Conservation (phyloP, 2,329 filamentous ascomycete species). For the Xylariales sp. region DNA sequence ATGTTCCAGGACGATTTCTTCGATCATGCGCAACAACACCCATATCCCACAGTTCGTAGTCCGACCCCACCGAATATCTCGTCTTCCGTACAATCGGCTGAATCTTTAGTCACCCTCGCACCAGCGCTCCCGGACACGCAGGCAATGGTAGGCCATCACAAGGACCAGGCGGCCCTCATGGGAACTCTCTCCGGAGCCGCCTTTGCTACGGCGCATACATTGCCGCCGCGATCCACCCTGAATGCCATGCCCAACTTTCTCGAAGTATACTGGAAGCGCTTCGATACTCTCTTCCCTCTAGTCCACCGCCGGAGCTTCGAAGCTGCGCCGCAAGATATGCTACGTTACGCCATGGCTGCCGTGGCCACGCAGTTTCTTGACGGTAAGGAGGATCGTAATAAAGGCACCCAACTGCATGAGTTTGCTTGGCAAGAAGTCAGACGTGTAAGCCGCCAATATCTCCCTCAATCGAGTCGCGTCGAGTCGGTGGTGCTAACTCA, state of each 20-base stretch:
- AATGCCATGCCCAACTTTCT: constrained; percentile 46
- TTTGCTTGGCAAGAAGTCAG: constrained; percentile 46
- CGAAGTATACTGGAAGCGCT: constrained; percentile 48
- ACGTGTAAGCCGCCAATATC: constrained; percentile 35
- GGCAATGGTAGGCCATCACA: constrained; percentile 35
- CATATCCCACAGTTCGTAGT: constrained; percentile 44
- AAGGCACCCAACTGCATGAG: constrained; percentile 46
- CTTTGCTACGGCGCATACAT: constrained; percentile 32
- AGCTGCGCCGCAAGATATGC: constrained; percentile 36
- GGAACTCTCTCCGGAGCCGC: constrained; percentile 29
- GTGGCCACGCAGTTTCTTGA: constrained; percentile 47
- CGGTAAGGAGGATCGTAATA: constrained; percentile 43
- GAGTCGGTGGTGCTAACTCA: constrained; percentile 2
- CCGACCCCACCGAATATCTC: constrained; percentile 41
- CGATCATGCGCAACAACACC: constrained; percentile 31
- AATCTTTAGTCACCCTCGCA: constrained; percentile 43
- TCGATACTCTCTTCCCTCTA: constrained; percentile 44
- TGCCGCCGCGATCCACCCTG: constrained; percentile 31
- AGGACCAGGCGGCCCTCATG: constrained; percentile 31
- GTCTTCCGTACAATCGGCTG: constrained; percentile 40
- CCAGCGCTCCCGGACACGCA: constrained; percentile 34
- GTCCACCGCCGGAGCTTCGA: constrained; percentile 45
- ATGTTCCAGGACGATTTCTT: constrained; percentile 33
- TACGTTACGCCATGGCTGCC: constrained; percentile 54
- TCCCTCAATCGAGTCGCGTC: not conserved